These are phyloP conservation scores for Primulina huaijiensis DNA, from an alignment of 257 asterid genomes.

Conservation along the genomic window DNA sequence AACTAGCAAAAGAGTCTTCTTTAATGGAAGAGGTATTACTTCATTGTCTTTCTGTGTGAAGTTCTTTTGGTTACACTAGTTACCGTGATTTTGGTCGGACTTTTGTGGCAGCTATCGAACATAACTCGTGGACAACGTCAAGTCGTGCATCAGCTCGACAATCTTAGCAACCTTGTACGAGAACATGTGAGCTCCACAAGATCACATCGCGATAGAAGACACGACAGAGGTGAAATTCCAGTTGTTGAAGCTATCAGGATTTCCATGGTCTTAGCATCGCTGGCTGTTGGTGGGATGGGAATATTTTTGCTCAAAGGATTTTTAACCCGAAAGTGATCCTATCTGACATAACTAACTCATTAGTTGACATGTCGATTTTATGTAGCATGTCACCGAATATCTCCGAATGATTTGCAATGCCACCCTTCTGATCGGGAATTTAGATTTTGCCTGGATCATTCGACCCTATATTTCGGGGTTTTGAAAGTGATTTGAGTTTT, in stretches of 20 bases:
- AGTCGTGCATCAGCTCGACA: constrained; percentile 74
- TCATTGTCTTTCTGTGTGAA: neutral
- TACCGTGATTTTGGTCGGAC: neutral
- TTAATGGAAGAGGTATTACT: constrained; percentile 64
- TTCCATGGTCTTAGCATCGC: constrained; percentile 34
- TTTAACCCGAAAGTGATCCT: constrained; percentile 29
- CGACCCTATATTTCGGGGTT: neutral
- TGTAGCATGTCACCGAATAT: no score
- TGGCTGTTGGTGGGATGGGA: constrained; percentile 48
- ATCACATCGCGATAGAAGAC: constrained; percentile 21
- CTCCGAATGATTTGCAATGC: no score
- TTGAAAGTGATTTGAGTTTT: constrained; percentile 26
- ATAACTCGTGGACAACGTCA: constrained; percentile 78
- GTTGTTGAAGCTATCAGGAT: constrained; percentile 19
- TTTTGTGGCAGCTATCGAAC: constrained; percentile 47
- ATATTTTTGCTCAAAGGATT: constrained; percentile 39
- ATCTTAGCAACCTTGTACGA: constrained; percentile 51
- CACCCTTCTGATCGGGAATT: constrained; percentile 32
- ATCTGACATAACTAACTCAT: constrained; percentile 8
- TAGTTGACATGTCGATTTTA: constrained; percentile 13
- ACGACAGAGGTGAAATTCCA: constrained; percentile 9
- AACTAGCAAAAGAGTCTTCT: no score
- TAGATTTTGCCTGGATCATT: constrained; percentile 15
- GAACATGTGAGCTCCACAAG: neutral
- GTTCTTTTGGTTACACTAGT: neutral